Evolutionary conservation across 495 filamentous ascomycete genomes (phyloP), one percentile per base, ranked within the genome.

Genomic region (Evernia prunastri): DNA sequence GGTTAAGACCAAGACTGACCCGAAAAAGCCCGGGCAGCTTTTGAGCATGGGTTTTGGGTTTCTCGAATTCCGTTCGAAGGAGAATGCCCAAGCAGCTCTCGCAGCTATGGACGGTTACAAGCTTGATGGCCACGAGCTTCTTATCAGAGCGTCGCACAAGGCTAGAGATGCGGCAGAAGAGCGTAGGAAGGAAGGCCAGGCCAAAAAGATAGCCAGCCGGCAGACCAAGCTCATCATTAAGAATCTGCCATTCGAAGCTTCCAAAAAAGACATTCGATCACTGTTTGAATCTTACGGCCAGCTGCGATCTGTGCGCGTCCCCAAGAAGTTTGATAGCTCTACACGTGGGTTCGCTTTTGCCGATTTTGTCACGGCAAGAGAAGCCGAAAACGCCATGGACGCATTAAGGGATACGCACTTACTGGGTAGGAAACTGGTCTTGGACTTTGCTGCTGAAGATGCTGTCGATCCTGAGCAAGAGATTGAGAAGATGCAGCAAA

Each of bases 31-130:
- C 1, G 91, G 86, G 9, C 87, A 92, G 73, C 79, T 85, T 3
- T 84, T 97, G 53, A 95, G 89, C 69, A 97, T 97, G 93, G 94
- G 94, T 12, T 97, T 96, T 72, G 94, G 92, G 47, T 99, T 99
- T 69, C 84, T 88, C 59, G 92, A 96, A 63, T 99, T 99, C 75
- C 81, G 80, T 43, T 86, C 84, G 61, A 89, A 89, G 64, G 81
- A 76, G 20, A 84, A 91, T 54, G 93, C 93, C 13, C 82, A 90
- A 63, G 86, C 88, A 23, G 94, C 92, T 45, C 78, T 88, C 57
- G 81, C 81, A 66, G 84, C 86, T 33, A 96, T 99, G 92, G 86
- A 97, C 72, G 91, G 90, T 56, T 85, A 90, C 72, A 82, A 82
- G 54, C 83, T 99, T 20, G 91, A 95, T 63, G 85, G 84, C n/a